Evolutionary conservation across 1,139 yeast species (phyloP), one percentile per base, ranked within the genome.

Genomic region (Candida tunisiensis): DNA sequence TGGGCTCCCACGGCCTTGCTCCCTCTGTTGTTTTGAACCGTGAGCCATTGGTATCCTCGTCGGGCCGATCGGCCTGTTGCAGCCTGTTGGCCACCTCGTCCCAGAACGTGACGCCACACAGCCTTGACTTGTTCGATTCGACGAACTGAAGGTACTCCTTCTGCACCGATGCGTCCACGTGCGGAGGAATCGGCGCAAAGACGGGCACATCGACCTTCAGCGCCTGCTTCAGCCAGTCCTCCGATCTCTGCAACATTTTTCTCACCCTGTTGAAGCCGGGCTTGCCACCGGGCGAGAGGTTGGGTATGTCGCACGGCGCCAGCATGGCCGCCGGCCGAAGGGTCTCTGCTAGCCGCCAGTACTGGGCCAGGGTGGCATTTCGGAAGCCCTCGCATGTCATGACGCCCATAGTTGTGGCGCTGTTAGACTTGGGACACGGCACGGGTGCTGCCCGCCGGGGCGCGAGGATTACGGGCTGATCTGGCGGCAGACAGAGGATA

Each of bases 341-440:
- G 23, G 32, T 31, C 9, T 24, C 29, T 10, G 40, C 40, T 28
- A 49, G 33, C 29, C 34, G 30, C 27, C 33, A 27, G 31, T 34
- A 47, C n/a, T 34, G 37, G 3, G 32, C 31, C 10, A 55, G 25
- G 3, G 44, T 37, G 29, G 52, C 33, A 16, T 43, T 39, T 17
- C 45, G 41, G 26, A 47, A 37, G 10, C 62, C 62, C 27, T 54
- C 60, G 7, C 45, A 33, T 1, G 62, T 55, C 36, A 41, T 41
- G 13, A 57, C 38, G 15, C 50, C 47, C 10, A 56, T 26, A 8
- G 35, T 30, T 18, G 35, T 40, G 31, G 45, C 45, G 9, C 45
- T 39, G 31, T 55, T 56, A 8, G 61, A 42, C 29, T 47, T 53
- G 4, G 47, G 34, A 5, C 49, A 33, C n/a, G 41, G 40, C 8